Conservation (phyloP, 2,329 filamentous ascomycete genomes). For the Penicillium olsonii region DNA sequence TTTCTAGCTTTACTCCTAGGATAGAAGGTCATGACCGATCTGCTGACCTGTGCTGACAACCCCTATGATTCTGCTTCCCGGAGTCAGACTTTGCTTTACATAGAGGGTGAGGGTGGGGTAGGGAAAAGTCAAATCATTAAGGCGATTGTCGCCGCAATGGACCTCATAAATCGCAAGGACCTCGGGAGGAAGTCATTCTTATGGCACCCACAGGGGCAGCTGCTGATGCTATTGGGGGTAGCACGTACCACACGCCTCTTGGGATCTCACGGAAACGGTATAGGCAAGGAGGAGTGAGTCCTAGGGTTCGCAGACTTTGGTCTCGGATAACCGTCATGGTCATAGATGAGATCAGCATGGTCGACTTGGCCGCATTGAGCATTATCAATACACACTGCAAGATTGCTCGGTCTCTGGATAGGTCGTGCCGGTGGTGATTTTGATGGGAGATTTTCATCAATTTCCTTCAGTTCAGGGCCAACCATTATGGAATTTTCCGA, state of each 20-base stretch:
- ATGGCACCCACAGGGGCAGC: not conserved
- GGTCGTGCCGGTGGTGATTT: conserved; percentile 4
- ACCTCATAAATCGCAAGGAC: not conserved
- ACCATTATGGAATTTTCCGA: conserved; percentile 5
- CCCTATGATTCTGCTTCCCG: not conserved
- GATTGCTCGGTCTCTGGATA: not conserved
- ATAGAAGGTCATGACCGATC: not conserved
- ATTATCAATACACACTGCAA: not conserved
- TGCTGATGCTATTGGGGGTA: not conserved
- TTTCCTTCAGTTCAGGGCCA: conserved; percentile 6
- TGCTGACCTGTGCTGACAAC: not conserved
- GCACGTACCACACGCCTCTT: not conserved
- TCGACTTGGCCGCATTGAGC: not conserved
- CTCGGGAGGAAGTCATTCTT: not conserved
- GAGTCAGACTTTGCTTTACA: not conserved
- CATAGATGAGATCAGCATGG: not conserved
- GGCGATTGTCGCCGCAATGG: not conserved
- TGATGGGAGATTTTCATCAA: conserved; percentile 9
- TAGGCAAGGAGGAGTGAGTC: not conserved
- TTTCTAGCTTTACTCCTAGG: no score
- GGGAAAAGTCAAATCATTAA: not conserved
- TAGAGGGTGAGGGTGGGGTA: not conserved
- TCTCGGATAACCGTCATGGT: not conserved
- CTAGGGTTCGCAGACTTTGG: not conserved
- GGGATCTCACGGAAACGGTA: not conserved